Percentiles rank a stretch among this genome's conserved stretches.
phyloP scores from a whole-genome alignment of 2,329 filamentous ascomycete species.

The Tolypocladium nubicola region DNA sequence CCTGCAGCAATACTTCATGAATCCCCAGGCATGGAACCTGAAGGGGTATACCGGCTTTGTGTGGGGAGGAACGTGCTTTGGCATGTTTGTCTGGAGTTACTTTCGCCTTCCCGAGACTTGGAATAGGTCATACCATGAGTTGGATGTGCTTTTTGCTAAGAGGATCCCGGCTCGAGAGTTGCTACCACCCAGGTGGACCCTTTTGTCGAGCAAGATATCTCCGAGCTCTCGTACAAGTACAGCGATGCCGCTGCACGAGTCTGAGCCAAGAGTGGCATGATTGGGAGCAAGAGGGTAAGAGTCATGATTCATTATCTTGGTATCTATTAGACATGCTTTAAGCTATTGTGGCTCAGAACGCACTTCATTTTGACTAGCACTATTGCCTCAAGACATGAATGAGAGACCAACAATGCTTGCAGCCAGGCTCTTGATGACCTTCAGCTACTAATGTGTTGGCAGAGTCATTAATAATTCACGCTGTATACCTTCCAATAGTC shows the following conservation, averaged over 20 bases:
- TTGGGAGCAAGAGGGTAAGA: too few relatives aligned
- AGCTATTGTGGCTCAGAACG: too few relatives aligned
- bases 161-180: slow-evolving; percentile 22
- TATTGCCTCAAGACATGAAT: too few relatives aligned
- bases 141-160: slow-evolving; percentile 40
- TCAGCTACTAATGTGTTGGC: neutral
- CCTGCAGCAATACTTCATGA: slow-evolving; percentile 24
- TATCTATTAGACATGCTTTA: too few relatives aligned
- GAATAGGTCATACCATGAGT: slow-evolving; percentile 39
- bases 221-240: neutral
- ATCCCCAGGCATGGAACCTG: slow-evolving; percentile 25
- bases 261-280: neutral
- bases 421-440: too few relatives aligned
- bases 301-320: too few relatives aligned
- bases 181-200: neutral
- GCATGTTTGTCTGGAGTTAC: slow-evolving; percentile 24
- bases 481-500: slow-evolving; percentile 4
- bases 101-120: slow-evolving; percentile 41
- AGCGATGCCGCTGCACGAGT: neutral
- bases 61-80: slow-evolving; percentile 14
- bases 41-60: slow-evolving; percentile 28
- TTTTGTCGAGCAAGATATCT: neutral
- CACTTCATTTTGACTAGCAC: too few relatives aligned
- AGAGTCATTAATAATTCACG: slow-evolving; percentile 1
- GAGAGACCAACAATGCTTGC: too few relatives aligned